A percentile compares a stretch with the other conserved stretches of the same genome.
These are phyloP conservation scores for Colletotrichum sp. DNA, from an alignment of 2,329 filamentous ascomycete genomes.

Conservation along the genomic window DNA sequence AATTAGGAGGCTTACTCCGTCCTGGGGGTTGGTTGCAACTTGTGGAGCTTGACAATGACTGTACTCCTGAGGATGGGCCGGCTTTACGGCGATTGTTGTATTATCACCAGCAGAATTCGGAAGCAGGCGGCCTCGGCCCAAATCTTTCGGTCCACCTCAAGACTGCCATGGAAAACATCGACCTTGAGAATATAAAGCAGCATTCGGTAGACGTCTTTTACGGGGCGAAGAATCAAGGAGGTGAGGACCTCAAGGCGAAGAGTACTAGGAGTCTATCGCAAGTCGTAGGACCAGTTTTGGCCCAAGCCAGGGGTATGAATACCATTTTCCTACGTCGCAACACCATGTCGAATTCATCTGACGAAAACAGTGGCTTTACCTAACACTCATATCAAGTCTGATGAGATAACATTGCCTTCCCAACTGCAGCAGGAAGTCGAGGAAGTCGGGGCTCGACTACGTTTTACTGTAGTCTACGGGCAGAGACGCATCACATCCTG, in stretches of 20 bases:
- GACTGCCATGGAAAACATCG: neutral
- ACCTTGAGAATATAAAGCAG: neutral
- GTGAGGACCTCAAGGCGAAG: neutral
- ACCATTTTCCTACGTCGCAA: neutral
- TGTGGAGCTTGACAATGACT: neutral
- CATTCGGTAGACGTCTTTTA: neutral
- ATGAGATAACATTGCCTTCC: neutral
- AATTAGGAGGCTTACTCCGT: neutral
- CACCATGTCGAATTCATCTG: neutral
- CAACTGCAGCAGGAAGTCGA: neutral
- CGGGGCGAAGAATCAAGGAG: neutral
- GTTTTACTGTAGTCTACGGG: neutral
- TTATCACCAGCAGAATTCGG: neutral
- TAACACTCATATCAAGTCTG: neutral
- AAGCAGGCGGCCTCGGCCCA: neutral
- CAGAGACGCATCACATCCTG: neutral
- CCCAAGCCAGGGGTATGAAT: neutral
- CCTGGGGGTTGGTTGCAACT: slow-evolving; percentile 10
- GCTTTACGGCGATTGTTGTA: neutral
- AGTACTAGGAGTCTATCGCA: neutral
- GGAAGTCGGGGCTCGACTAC: neutral
- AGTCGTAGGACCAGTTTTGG: neutral
- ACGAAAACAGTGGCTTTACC: neutral
- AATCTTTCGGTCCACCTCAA: neutral
- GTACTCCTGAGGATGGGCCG: neutral